phyloP scores from a whole-genome alignment of 805 yeast species.

The Ogataea sp. region DNA sequence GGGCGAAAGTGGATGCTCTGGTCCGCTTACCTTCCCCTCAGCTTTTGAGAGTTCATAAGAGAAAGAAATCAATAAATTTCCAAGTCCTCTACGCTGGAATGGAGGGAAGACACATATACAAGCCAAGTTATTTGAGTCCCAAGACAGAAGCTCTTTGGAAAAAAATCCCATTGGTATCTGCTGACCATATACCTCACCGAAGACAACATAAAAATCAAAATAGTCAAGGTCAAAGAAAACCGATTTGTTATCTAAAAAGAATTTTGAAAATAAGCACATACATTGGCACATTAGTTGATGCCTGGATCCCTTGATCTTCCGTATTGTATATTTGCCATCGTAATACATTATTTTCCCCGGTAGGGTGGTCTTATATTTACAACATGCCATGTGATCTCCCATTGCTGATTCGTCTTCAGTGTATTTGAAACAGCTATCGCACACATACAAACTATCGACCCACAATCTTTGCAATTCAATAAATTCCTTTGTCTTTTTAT shows the following conservation, averaged over 20 bases:
- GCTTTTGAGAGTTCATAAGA: slow-evolving; percentile 69
- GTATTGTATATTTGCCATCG: slow-evolving; percentile 47
- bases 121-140: slow-evolving; percentile 80
- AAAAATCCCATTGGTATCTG: slow-evolving; percentile 80
- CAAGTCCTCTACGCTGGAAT: slow-evolving; percentile 71
- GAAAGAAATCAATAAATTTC: slow-evolving; percentile 73
- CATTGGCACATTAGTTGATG: slow-evolving; percentile 72
- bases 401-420: slow-evolving; percentile 39
- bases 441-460: slow-evolving; percentile 60
- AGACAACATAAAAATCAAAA: slow-evolving; percentile 73
- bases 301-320: slow-evolving; percentile 59
- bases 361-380: slow-evolving; percentile 28
- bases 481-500: slow-evolving; percentile 9
- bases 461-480: slow-evolving; percentile 28
- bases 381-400: slow-evolving; percentile 39
- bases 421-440: slow-evolving; percentile 82
- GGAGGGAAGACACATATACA: slow-evolving; percentile 92
- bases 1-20: slow-evolving; percentile 83
- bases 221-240: slow-evolving; percentile 72
- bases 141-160: slow-evolving; percentile 76
- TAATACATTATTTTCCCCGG: slow-evolving; percentile 70
- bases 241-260: slow-evolving; percentile 85
- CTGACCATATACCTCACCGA: slow-evolving; percentile 36
- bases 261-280: slow-evolving; percentile 74
- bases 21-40: slow-evolving; percentile 68